Evolutionary conservation across 345 rosid genomes (phyloP), one percentile per base, ranked within the genome.

Genomic region (Gossypium ekmanianum): DNA sequence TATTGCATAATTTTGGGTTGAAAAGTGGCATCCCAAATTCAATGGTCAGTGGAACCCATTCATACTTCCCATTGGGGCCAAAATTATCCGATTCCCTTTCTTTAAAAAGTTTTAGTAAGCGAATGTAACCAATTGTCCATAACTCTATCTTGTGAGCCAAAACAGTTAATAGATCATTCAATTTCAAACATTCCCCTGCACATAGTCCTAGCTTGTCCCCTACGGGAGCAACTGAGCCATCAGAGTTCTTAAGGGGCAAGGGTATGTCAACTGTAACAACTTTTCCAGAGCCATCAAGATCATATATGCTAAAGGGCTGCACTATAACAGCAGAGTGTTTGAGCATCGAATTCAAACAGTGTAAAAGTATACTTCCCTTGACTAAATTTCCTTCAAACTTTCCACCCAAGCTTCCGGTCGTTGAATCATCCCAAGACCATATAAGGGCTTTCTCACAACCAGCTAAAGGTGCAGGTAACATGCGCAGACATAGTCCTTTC

Each of bases 351-450:
- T 95, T 95, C 75, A 95, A 80, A 82, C 97, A 91, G 80, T 93
- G 94, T 74, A 95, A 79, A 63, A 95, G 90, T 47, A 93, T 80
- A 74, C 84, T 65, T 78, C 99, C 99, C 79, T 91, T 95, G 24
- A 95, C 99, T 84, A 95, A 85, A 82, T 88, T 90, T 64, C 99
- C 99, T 79, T 91, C 99, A 73, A 88, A 87, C 82, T 91, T 93
- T 82, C 89, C 91, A 73, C 93, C 98, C 81, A 93, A 78, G 56
- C 98, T 97, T 78, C 98, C 97, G 79, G 89, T 80, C 26, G 90
- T 79, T 20, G 97, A 91, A 80, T 91, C 96, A 90, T 95, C 99
- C 99, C 99, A 95, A 41, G 97, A 89, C 99, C 99, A 95, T 79
- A 95, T 77, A 57, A 93, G 87, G 59, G 98, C 98, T 86, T 95